Base-by-base conservation (phyloP, 2,329 filamentous ascomycete genomes). In the Penicillium sclerotiorum region DNA sequence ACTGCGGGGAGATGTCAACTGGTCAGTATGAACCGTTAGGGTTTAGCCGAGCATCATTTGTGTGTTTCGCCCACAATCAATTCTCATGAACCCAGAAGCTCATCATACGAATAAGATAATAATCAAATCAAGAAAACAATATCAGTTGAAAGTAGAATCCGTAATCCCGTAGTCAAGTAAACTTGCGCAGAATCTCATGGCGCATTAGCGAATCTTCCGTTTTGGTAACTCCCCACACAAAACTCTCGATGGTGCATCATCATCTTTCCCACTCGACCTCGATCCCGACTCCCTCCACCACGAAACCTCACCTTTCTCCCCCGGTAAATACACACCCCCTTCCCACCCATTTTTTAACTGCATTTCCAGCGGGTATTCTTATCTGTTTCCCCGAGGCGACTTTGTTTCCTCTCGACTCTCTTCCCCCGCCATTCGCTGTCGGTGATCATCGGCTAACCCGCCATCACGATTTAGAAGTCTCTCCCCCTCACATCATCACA, bases 401-500 rank as follows among this genome's bases (percentile, higher is more conserved):
- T 28, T 28, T n/a, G 12, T 27, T 18, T 7, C 9, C n/a, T 39
- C 36, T 36, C 23, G 15, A n/a, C 39, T 37, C 38, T 20, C 12
- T 8, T 37, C 13, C 30, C 30, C 39, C 45, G 43, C 17, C 28
- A n/a, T 47, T 30, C 23, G 21, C 13, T 20, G n/a, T 37, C 49
- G 45, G 50, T 36, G 30, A 36, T 38, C 39, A 37, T 50, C 55
- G 48, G 54, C 56, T 55, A 62, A 61, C 56, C 41, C 51, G 39
- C 41, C 46, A 23, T 44, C 20, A 33, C 40, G 25, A 40, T 46
- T 45, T 38, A 55, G 49, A 45, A 52, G 46, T 36, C 15, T 18
- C 47, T 44, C 55, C 57, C 55, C 49, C 56, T 65, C 49, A 56
- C 47, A 48, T 64, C 69, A 68, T 72, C 71, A 79, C 66, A 64